Base-by-base conservation (phyloP, 768 basidiomycete genomes). In the Sarcodon aspratus region DNA sequence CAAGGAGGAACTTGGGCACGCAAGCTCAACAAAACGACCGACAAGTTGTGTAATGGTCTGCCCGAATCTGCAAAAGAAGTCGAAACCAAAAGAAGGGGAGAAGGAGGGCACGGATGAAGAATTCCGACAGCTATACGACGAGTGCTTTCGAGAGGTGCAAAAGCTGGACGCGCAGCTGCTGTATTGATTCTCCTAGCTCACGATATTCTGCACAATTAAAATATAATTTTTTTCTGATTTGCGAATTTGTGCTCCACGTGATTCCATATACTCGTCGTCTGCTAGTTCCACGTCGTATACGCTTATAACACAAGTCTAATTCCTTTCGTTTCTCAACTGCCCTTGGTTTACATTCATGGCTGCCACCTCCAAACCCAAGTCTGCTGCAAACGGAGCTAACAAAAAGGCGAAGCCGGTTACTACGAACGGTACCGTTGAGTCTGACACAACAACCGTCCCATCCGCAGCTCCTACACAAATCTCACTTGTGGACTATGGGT, bases 11-110 rank as follows among this genome's bases (percentile, higher is more conserved):
- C 82, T 99, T 31, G 96, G 96, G 0, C 83, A 87, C 56, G 90
- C 94, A 13, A 92, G 92, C 61, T 86, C 90, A 46, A 99, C 96
- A 40, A 99, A 99, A 70, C 83, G 96, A 57, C 95, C 96, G 33
- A 99, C 96, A 45, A 95, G 92, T 56, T 97, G 94, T 65, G 94
- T 99, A 5, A 87, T 99, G 80, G 74, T 98, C 47, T 93, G 87
- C 63, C 87, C 89, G 1, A 72, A 83, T 60, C 73, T 79, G 62
- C 88, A 89, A 63, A 80, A 78, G 63, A 85, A 81, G 61, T 62
- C 65, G 44, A 82, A 79, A 58, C 68, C 71, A 59, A 82, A 85
- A 56, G 74, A 69, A 12, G 68, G 64, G 5, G 81, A 79, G 38
- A 65, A 64, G 42, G 82, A 76, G 36, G 79, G 73, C 18, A 77